A percentile compares a stretch with the other conserved stretches of the same genome.
These are phyloP conservation scores for Pachysandra terminalis DNA, from an alignment of 164 flowering plant species.

Conservation along the genomic window DNA sequence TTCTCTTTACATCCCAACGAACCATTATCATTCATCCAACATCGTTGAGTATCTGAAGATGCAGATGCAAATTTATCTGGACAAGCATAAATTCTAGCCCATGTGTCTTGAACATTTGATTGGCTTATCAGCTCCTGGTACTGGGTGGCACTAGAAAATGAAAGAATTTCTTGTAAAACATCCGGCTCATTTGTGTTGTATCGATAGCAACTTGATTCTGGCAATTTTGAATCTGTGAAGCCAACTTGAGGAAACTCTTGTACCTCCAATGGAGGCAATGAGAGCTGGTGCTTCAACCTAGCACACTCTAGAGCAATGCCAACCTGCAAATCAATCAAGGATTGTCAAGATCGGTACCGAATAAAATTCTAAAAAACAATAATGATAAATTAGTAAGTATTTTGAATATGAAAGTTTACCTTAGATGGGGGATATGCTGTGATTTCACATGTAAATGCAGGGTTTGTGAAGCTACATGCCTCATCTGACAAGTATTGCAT, in stretches of 20 bases:
- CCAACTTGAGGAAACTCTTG: conserved; percentile 51
- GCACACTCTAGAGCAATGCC: conserved; percentile 81
- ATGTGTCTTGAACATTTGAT: conserved; percentile 23
- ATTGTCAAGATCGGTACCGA: neutral
- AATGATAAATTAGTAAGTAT: neutral
- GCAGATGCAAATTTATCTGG: conserved; percentile 36
- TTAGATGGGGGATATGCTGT: conserved; percentile 44
- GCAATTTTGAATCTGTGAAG: conserved; percentile 20
- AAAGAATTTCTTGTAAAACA: no score
- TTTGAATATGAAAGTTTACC: conserved; percentile 29
- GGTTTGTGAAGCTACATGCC: conserved; percentile 32
- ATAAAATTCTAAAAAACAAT: neutral
- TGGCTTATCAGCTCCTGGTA: conserved; percentile 43
- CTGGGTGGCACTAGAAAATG: no score
- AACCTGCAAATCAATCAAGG: conserved; percentile 35
- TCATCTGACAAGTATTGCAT: conserved; percentile 60
- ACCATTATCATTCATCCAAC: conserved; percentile 18
- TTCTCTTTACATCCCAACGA: conserved; percentile 23
- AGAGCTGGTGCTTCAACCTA: conserved; percentile 63
- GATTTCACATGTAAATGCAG: conserved; percentile 32
- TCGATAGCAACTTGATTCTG: conserved; percentile 15
- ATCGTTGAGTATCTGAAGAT: neutral
- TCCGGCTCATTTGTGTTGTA: conserved; percentile 21
- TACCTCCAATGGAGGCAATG: conserved; percentile 65
- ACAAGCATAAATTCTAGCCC: conserved; percentile 30